Conservation (phyloP, 1,284 basidiomycete species). For the Trametes pubescens region DNA sequence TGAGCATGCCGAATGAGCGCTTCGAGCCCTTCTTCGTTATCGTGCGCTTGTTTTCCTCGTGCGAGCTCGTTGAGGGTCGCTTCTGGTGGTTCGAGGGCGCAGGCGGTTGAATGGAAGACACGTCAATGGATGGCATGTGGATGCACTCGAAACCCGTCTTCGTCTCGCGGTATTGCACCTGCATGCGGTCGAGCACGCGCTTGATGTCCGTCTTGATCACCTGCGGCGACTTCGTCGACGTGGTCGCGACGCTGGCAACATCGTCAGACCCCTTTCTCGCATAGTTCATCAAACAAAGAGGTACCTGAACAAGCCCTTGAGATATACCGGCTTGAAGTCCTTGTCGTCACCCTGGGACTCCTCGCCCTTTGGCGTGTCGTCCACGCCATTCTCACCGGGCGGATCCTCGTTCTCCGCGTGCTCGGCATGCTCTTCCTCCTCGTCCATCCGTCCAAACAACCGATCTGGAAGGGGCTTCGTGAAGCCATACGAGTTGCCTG, state of each 20-base stretch:
- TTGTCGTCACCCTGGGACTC: constrained; percentile 56
- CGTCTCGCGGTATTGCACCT: constrained; percentile 92
- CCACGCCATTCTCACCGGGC: constrained; percentile 43
- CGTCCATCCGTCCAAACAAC: constrained; percentile 60
- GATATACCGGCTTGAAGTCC: constrained; percentile 88
- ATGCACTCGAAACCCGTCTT: constrained; percentile 96
- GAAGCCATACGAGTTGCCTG: constrained; percentile 55
- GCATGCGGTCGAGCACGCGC: constrained; percentile 91
- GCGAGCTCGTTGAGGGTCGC: constrained; percentile 57
- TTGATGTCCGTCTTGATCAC: constrained; percentile 87
- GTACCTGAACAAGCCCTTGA: constrained; percentile 90
- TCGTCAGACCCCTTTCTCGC: constrained; percentile 3
- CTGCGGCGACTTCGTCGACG: constrained; percentile 87
- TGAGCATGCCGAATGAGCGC: constrained; percentile 69
- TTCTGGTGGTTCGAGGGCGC: constrained; percentile 53
- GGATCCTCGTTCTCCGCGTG: constrained; percentile 47
- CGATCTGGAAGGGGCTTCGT: constrained; percentile 53
- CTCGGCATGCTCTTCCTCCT: constrained; percentile 53
- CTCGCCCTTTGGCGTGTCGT: constrained; percentile 41
- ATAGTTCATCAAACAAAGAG: constrained; percentile 34
- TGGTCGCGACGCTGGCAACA: constrained; percentile 84
- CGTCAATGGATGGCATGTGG: constrained; percentile 92
- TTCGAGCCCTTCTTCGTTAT: constrained; percentile 80
- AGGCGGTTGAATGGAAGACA: constrained; percentile 68
- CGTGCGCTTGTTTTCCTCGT: constrained; percentile 58